Percentiles rank a stretch among this genome's conserved stretches.
phyloP scores from a whole-genome alignment of 208 protist genomes.

The Giardia duodenalis region DNA sequence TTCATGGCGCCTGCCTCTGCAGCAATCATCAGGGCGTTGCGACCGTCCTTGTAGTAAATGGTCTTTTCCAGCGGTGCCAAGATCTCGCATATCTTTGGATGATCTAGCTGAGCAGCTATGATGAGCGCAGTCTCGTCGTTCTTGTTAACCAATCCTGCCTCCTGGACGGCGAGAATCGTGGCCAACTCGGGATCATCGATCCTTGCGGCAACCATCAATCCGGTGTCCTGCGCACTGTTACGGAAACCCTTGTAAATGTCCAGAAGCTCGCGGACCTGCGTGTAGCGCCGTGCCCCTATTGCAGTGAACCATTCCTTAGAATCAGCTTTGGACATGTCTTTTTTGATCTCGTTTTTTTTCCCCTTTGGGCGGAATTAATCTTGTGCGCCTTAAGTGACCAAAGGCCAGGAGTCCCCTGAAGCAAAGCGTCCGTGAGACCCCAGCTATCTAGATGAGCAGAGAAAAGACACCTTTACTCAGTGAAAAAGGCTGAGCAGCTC shows the following conservation, averaged over 20 bases:
- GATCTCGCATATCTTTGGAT: not conserved
- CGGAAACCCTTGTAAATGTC: not conserved
- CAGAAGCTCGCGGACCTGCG: not conserved
- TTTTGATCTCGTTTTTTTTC: not conserved
- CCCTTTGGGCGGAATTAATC: too few relatives aligned
- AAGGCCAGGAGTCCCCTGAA: too few relatives aligned
- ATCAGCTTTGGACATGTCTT: not conserved
- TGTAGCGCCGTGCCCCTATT: not conserved
- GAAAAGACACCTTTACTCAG: not conserved
- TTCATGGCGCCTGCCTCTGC: not conserved
- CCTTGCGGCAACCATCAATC: not conserved
- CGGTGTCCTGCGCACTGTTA: not conserved
- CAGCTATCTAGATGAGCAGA: not conserved
- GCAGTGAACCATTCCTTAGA: not conserved
- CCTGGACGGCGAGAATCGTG: not conserved
- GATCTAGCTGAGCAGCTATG: not conserved
- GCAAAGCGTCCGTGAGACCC: too few relatives aligned
- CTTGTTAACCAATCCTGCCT: not conserved
- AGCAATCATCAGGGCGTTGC: not conserved
- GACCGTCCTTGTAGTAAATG: not conserved
- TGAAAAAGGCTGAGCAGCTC: not conserved
- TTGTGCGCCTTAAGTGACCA: too few relatives aligned
- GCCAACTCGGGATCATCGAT: not conserved
- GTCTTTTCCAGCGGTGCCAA: not conserved
- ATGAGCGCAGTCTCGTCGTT: not conserved